Percentiles rank a stretch among this genome's conserved stretches.
These are phyloP conservation scores for Pseudisothecium myosuroides DNA, from an alignment of 225 moss, liverwort and hornwort species.

Conservation along the genomic window DNA sequence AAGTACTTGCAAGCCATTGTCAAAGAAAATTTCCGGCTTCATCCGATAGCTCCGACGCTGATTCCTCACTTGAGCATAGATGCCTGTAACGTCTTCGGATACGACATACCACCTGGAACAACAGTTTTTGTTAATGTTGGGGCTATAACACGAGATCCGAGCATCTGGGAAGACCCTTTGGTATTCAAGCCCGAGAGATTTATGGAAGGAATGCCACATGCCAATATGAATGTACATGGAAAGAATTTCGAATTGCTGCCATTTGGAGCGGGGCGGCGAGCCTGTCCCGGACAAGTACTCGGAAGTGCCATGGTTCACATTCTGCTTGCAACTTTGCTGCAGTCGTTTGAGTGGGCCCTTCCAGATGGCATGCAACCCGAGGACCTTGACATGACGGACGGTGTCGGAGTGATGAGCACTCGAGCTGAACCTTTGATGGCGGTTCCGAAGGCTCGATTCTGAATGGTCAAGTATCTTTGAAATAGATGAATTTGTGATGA, in stretches of 20 bases:
- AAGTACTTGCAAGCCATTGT: conserved; percentile 5
- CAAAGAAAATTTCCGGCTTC: background rate
- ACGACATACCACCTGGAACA: background rate
- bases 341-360: background rate
- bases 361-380: background rate
- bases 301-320: background rate
- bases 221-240: background rate
- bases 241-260: background rate
- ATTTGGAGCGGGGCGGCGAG: background rate
- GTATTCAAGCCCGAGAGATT: background rate
- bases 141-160: background rate
- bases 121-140: background rate
- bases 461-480: too few species aligned
- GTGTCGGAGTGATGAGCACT: background rate
- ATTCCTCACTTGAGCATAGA: background rate
- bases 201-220: background rate
- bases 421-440: background rate
- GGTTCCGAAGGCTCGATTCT: background rate
- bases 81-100: background rate
- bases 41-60: background rate
- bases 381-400: background rate
- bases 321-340: background rate
- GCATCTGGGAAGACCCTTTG: background rate
- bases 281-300: background rate
- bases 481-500: too few species aligned